phyloP scores from a whole-genome alignment of 345 rosid species.

The Psidium guajava region DNA sequence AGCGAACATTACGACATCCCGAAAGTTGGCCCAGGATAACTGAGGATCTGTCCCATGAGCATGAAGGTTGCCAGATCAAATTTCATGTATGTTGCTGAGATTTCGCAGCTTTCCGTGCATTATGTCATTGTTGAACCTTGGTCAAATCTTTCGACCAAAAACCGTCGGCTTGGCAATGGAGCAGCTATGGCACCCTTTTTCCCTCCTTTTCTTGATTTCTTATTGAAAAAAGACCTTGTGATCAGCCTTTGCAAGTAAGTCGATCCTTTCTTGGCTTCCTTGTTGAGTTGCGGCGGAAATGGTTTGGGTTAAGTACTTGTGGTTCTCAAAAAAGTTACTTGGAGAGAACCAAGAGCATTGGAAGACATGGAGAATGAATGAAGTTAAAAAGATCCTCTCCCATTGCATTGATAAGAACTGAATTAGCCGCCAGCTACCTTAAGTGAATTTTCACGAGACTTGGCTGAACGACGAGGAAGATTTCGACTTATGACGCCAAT shows the following conservation, averaged over 20 bases:
- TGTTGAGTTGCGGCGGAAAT: background rate
- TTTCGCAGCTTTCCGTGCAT: background rate
- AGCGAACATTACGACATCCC: slow-evolving; percentile 89
- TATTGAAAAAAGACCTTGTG: background rate
- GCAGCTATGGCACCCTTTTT: background rate
- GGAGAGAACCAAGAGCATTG: background rate
- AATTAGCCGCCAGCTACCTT: background rate
- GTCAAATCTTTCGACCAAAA: background rate
- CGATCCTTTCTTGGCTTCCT: background rate
- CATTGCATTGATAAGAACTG: background rate
- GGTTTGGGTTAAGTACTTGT: background rate
- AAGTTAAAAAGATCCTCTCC: background rate
- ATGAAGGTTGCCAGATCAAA: background rate
- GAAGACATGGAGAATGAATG: background rate
- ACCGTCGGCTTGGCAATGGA: background rate
- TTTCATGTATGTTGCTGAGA: background rate
- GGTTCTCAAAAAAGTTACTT: background rate
- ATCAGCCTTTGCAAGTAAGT: background rate
- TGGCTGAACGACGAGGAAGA: background rate
- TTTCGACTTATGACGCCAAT: background rate
- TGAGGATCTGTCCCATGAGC: background rate
- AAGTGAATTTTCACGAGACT: background rate
- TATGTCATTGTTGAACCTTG: background rate
- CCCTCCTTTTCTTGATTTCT: background rate
- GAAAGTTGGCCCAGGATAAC: slow-evolving; percentile 85